Evolutionary conservation across 1,139 yeast genomes (phyloP), one percentile per base, ranked within the genome.

Genomic region (Pichia terricola): DNA sequence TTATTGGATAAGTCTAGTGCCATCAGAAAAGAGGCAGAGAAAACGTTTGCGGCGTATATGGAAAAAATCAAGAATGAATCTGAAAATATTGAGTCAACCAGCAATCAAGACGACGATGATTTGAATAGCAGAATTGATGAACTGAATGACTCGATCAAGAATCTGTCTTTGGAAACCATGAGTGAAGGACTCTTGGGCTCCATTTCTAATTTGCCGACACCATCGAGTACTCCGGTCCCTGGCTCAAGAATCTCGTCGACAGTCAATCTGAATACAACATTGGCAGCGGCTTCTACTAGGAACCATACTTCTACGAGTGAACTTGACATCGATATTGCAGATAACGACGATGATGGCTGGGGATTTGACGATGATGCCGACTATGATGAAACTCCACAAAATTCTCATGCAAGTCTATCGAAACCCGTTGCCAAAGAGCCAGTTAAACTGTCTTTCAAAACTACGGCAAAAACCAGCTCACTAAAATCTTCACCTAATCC

Each of bases 1-100:
- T 67, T 91, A 47, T 72, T 91, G 62, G 98, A 91, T 59, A 73
- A 69, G 45, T 81, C 81, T 45, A 70, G 77, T 1, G 72, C 75
- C 44, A 91, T 89, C 1, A 69, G 97, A 45, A 62, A 62, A 1
- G 86, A 82, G 55, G 95, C 96, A 0, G 77, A 76, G 51, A 64
- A 70, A 41, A 71, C 87, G 0, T 80, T 88, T 56, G 77, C 79
- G 35, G 51, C 73, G 33, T 85, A 82, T 56, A 71, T 87, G 59
- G 68, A 69, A 22, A 76, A 79, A 46, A 81, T 87, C 36, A 81
- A 79, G 50, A 62, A 39, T 28, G 86, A 81, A 51, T 83, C 94
- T 0, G 63, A 69, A 1, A 61, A 67, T 3, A 62, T 84, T 45
- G 22, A 16, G 22, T 79, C 84, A 1, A 62, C 63, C 9, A 71